Evolutionary conservation across 2,329 filamentous ascomycete genomes (phyloP).

Genomic region (Xylaria hypoxylon): DNA sequence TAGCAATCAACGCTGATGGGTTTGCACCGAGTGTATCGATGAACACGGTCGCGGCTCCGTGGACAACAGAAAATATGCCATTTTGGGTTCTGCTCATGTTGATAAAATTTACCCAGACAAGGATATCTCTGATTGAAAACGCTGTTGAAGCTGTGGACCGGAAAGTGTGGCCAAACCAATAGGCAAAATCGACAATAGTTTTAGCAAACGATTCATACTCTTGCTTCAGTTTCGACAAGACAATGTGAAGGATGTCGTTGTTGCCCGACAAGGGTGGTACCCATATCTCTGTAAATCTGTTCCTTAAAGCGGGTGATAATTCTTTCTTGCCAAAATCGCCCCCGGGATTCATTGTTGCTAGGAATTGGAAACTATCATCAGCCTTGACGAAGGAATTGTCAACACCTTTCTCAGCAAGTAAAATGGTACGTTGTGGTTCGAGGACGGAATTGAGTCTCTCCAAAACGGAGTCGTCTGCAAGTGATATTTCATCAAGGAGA

Average conservation of each 20-base stretch:
- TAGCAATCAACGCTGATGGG: constrained; percentile 85
- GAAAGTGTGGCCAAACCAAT: constrained; percentile 91
- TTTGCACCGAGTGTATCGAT: constrained; percentile 96
- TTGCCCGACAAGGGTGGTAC: constrained; percentile 87
- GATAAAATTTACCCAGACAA: constrained; percentile 94
- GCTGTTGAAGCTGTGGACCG: constrained; percentile 78
- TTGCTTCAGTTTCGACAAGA: constrained; percentile 76
- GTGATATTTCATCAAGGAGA: constrained; percentile 95
- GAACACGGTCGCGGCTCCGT: constrained; percentile 95
- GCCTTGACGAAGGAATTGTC: constrained; percentile 84
- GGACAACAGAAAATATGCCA: constrained; percentile 66
- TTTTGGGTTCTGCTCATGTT: constrained; percentile 71
- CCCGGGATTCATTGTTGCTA: constrained; percentile 99
- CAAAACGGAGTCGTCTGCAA: constrained; percentile 96
- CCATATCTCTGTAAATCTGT: constrained; percentile 99
- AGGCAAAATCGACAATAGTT: constrained; percentile 85
- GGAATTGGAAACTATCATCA: constrained; percentile 86
- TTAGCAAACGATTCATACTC: constrained; percentile 68
- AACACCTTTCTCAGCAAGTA: constrained; percentile 93
- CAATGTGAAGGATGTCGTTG: constrained; percentile 89
- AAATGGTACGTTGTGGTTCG: constrained; percentile 84
- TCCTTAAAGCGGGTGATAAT: constrained; percentile 91
- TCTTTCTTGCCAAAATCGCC: constrained; percentile 99
- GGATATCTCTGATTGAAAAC: constrained; percentile 90
- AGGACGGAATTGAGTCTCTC: constrained; percentile 97